Evolutionary conservation across 345 rosid species (phyloP).

Genomic region (Dipteronia sinensis): DNA sequence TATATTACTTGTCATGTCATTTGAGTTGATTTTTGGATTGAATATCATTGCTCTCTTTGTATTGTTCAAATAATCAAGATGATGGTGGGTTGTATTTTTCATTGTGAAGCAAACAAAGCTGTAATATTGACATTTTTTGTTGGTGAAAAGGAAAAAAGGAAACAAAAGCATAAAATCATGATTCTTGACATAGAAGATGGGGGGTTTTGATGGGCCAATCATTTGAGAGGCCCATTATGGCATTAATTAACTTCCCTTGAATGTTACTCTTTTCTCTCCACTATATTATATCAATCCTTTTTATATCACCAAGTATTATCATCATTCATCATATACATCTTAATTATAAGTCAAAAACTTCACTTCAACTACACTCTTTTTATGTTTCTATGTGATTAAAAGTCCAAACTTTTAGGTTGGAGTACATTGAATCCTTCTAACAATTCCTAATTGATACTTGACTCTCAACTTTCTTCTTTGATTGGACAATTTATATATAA

Average conservation of each 20-base stretch:
- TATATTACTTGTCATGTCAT: too few species aligned
- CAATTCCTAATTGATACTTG: background rate
- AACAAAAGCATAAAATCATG: background rate
- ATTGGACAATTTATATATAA: background rate
- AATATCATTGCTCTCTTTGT: too few species aligned
- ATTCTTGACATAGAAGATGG: background rate
- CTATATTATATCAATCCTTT: slow-evolving; percentile 2
- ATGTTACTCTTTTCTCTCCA: background rate
- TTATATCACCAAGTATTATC: background rate
- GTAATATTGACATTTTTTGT: too few species aligned
- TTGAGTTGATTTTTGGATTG: too few species aligned
- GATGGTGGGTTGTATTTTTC: too few species aligned
- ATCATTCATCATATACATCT: background rate
- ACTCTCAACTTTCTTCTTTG: background rate
- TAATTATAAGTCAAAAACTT: slow-evolving; percentile 11
- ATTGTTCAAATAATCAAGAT: too few species aligned
- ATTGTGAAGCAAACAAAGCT: too few species aligned
- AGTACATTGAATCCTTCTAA: background rate
- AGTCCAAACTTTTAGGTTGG: slow-evolving; percentile 2
- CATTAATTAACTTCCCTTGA: slow-evolving; percentile 5
- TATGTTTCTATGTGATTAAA: background rate
- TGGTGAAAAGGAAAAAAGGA: too few species aligned
- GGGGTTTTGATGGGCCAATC: slow-evolving; percentile 17
- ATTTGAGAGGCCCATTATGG: slow-evolving; percentile 18
- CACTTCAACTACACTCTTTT: slow-evolving; percentile 37